Evolutionary conservation across 768 basidiomycete species (phyloP).

Genomic region (Boletus reticuloceps): DNA sequence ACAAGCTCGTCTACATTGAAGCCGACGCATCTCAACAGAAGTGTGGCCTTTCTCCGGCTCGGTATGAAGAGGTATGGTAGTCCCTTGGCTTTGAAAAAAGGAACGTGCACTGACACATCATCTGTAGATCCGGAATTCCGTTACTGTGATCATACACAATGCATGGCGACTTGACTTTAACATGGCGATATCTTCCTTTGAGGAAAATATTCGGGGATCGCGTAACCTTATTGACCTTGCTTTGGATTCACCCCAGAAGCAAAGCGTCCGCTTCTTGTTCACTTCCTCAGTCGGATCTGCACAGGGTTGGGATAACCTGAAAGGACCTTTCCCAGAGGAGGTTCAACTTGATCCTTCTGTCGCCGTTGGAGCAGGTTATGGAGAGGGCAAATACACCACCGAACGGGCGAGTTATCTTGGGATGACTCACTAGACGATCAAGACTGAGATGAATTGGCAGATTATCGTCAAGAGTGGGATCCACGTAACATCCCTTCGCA

Average conservation of each 20-base stretch:
- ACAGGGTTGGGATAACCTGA: slow-evolving; percentile 27
- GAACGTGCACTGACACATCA: neutral
- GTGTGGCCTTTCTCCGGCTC: slow-evolving; percentile 29
- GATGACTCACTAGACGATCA: neutral
- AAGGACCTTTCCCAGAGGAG: slow-evolving; percentile 37
- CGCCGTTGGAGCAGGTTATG: slow-evolving; percentile 43
- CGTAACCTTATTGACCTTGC: slow-evolving; percentile 36
- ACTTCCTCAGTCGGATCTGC: slow-evolving; percentile 40
- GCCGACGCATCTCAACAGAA: slow-evolving; percentile 28
- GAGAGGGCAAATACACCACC: slow-evolving; percentile 44
- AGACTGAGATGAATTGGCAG: slow-evolving; percentile 10
- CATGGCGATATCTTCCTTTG: slow-evolving; percentile 40
- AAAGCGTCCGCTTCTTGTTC: slow-evolving; percentile 35
- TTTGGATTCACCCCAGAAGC: slow-evolving; percentile 24
- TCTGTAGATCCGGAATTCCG: slow-evolving; percentile 30
- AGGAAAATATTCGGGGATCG: slow-evolving; percentile 38
- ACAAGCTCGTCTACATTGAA: slow-evolving; percentile 35
- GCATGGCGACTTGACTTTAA: slow-evolving; percentile 49
- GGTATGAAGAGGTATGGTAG: slow-evolving; percentile 17
- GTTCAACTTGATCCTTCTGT: slow-evolving; percentile 28
- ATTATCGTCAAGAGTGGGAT: slow-evolving; percentile 40
- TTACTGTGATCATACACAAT: slow-evolving; percentile 40
- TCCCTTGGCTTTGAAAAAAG: neutral
- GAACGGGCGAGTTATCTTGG: slow-evolving; percentile 32
- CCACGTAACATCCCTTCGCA: slow-evolving; percentile 36